phyloP scores from a whole-genome alignment of 192 early-diverging fungal genomes.

The Backusella psychrophila region DNA sequence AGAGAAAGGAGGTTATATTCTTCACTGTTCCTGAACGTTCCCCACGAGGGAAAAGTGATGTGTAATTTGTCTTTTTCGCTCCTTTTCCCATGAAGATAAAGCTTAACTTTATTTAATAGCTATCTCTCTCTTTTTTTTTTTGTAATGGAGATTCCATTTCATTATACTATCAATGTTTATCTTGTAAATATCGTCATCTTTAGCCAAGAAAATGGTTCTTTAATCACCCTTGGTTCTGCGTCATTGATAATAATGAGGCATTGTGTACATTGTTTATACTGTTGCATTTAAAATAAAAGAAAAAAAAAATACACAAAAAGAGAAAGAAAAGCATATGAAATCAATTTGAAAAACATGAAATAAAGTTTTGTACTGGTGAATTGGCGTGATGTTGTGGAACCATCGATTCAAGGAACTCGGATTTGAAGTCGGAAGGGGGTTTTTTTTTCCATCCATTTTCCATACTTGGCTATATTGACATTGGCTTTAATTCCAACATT shows the following conservation, averaged over 20 bases:
- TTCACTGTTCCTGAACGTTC: background rate
- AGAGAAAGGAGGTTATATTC: background rate
- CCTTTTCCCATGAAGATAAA: constrained; percentile 4
- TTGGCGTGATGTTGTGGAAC: background rate
- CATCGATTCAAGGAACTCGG: background rate
- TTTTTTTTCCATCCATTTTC: background rate
- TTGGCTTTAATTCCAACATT: background rate
- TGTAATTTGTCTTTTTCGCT: background rate
- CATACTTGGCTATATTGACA: background rate
- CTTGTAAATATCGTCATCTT: background rate
- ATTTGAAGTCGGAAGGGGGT: background rate
- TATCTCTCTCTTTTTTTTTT: background rate
- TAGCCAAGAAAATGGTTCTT: background rate
- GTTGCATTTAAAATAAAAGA: background rate
- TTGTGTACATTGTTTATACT: background rate
- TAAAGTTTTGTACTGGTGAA: background rate
- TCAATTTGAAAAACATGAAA: background rate
- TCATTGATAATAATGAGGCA: background rate
- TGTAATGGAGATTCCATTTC: background rate
- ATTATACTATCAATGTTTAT: background rate
- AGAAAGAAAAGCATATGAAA: background rate
- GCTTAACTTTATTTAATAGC: background rate
- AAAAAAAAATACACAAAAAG: background rate
- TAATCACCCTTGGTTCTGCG: background rate
- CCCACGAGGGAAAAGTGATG: background rate